Evolutionary conservation across 345 rosid species (phyloP), one percentile per base, ranked within the genome.

Genomic region (Fremontodendron californicum): DNA sequence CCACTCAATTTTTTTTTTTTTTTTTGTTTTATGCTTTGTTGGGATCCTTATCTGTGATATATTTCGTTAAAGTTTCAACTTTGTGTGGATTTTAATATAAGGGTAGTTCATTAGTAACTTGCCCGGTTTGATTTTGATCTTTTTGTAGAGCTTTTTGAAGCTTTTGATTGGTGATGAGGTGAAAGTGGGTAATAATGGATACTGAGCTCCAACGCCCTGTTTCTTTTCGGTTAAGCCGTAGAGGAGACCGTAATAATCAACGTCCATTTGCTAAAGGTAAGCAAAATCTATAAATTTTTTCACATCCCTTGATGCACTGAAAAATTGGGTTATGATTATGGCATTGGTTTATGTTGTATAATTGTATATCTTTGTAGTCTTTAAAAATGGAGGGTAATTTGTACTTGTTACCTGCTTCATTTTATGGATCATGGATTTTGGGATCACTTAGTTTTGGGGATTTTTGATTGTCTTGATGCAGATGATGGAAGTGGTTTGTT

Each of bases 211-310:
- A 85, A 75, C 76, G 79, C 40, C 82, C 97, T 25, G 65, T 87
- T 55, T 90, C 95, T n/a, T 70, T 78, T 73, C 88, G 94, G 55
- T 63, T 84, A 69, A 90, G 81, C 81, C 87, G 94, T 52, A 89
- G 94, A 45, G 90, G 82, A 27, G 98, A 91, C 66, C 83, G 91
- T 48, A 78, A 65, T 81, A 70, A 79, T 76, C 89, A 75, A 40
- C 39, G 62, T 70, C 66, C 85, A 19, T 73, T 46, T 43, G 60
- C 69, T 73, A 87, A 83, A 89, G 93, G 96, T 86, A 61, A 80
- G 76, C 33, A 8, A 65, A 33, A 33, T 29, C 40, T 45, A 12
- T 46, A 42, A 15, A 16, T 5, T 4, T 48, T 70, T 70, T 16
- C 43, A 5, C 23, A 49, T 31, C 18, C 43, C 27, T 71, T 6